Conservation (phyloP, 192 early-diverging fungal genomes). For the Rhizophlyctis rosea region DNA sequence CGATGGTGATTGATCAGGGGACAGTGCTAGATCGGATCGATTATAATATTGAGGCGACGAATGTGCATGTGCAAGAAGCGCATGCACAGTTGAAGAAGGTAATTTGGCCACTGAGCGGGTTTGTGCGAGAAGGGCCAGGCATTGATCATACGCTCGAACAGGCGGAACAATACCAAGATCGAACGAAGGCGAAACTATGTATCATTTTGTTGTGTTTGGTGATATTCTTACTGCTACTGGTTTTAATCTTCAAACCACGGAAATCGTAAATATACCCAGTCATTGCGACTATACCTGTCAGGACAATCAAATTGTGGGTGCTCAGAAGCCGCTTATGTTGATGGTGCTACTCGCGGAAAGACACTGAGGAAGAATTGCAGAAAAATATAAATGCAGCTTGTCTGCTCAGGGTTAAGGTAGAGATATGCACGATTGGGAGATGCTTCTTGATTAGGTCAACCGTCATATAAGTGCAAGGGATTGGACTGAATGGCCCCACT, state of each 20-base stretch:
- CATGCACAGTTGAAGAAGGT: conserved; percentile 79
- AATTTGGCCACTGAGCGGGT: not conserved
- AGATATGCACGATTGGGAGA: no score
- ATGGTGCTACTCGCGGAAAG: no score
- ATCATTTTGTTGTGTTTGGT: conserved; percentile 76
- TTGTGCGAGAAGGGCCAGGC: not conserved
- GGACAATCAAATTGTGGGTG: not conserved
- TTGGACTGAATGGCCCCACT: no score
- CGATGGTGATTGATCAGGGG: conserved; percentile 97
- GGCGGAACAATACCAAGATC: conserved; percentile 81
- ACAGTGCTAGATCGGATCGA: conserved; percentile 96
- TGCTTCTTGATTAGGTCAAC: no score
- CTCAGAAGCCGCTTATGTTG: no score
- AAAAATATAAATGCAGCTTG: no score
- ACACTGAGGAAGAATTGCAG: no score
- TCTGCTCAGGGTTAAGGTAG: no score
- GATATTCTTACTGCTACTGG: conserved; percentile 74
- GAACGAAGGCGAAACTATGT: conserved; percentile 74
- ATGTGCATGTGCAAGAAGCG: conserved; percentile 75
- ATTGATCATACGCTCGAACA: conserved; percentile 20
- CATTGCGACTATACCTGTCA: no score
- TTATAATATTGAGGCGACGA: conserved; percentile 90
- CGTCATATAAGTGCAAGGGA: no score
- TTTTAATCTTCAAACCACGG: conserved; percentile 50
- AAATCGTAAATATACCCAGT: not conserved